Percentiles rank a stretch among this genome's conserved stretches.
phyloP scores from a whole-genome alignment of 805 yeast genomes.

The Candida cerambycidarum region DNA sequence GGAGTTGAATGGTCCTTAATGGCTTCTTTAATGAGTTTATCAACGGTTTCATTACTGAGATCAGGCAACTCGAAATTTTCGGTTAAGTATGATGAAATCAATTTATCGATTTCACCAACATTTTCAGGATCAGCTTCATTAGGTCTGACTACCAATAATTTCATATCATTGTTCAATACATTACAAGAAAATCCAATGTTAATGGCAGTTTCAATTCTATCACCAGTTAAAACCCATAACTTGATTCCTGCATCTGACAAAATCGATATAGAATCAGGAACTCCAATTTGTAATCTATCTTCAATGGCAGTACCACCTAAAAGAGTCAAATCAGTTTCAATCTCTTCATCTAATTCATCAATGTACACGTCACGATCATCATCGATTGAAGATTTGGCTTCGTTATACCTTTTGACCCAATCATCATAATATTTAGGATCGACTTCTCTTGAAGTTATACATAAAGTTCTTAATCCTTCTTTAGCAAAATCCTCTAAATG shows the following conservation, averaged over 20 bases:
- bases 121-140: conserved; percentile 54
- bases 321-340: conserved; percentile 56
- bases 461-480: conserved; percentile 76
- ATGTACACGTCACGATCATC: conserved; percentile 57
- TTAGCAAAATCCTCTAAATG: conserved; percentile 69
- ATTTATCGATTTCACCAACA: conserved; percentile 30
- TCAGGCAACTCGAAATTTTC: conserved; percentile 45
- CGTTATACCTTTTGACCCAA: conserved; percentile 58
- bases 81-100: conserved; percentile 48
- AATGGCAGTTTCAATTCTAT: conserved; percentile 80
- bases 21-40: conserved; percentile 48
- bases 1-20: conserved; percentile 66
- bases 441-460: conserved; percentile 61
- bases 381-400: conserved; percentile 56
- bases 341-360: conserved; percentile 54
- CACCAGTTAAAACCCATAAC: conserved; percentile 83
- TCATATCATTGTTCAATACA: conserved; percentile 65
- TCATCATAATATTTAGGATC: conserved; percentile 43
- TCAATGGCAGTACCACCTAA: conserved; percentile 84
- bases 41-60: conserved; percentile 30
- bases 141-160: conserved; percentile 61
- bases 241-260: conserved; percentile 73
- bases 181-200: conserved; percentile 81
- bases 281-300: conserved; percentile 75
- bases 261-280: conserved; percentile 68